Evolutionary conservation across 2,329 filamentous ascomycete species (phyloP).

Genomic region (Aureobasidium sp.): DNA sequence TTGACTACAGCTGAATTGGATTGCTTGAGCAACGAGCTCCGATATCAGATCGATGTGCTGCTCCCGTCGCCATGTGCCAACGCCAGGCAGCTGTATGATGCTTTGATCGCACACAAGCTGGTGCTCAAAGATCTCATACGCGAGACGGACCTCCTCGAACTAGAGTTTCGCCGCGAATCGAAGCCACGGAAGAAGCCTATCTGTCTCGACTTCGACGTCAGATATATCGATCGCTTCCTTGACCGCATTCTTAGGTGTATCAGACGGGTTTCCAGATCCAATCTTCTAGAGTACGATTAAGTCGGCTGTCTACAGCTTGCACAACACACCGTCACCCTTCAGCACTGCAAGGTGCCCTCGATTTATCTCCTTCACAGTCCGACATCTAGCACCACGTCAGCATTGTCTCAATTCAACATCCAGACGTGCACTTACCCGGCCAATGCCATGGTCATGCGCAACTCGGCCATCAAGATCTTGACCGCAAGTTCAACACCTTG

Average conservation of each 20-base stretch:
- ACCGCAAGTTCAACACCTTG: constrained; percentile 27
- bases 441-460: constrained; percentile 13
- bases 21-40: not conserved
- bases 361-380: constrained; percentile 15
- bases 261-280: no score
- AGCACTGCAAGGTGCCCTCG: constrained; percentile 13
- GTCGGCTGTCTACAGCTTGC: not conserved
- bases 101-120: not conserved
- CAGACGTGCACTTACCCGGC: not conserved
- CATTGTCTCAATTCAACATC: not conserved
- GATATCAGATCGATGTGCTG: not conserved
- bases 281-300: no score
- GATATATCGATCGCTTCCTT: not conserved
- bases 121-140: not conserved
- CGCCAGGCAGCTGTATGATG: not conserved
- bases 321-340: constrained; percentile 9
- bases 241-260: not conserved
- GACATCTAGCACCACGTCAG: constrained; percentile 3
- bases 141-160: not conserved
- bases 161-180: not conserved
- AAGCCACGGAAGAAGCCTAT: no score
- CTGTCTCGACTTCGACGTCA: no score
- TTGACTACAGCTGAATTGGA: not conserved
- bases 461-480: constrained; percentile 15
- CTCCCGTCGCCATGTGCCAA: not conserved